Base-by-base conservation (phyloP, 805 yeast genomes). In the Zygosaccharomyces bisporus region DNA sequence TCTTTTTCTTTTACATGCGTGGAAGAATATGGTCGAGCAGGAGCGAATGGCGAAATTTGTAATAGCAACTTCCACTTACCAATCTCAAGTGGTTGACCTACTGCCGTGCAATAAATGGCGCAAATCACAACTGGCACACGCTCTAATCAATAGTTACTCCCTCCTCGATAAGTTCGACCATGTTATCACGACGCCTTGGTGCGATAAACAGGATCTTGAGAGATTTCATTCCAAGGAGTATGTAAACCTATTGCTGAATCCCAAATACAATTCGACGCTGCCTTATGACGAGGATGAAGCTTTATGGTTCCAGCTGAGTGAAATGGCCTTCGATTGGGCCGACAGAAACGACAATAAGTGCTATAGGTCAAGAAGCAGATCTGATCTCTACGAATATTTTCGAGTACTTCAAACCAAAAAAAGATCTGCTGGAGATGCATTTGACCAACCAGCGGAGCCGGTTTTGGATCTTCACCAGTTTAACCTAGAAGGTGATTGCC, bases 401-500 rank as follows among this genome's bases (percentile, higher is more conserved):
- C 40, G 46, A 34, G 30, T 29, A 14, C 5, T 18, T 7, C 17
- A 20, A 16, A n/a, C 20, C 18, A 45, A 32, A 29, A 50, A 44
- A 40, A 33, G 51, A 27, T 23, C 51, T 9, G 33, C 39, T 10
- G 43, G 42, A 4, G 48, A 44, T 12, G 45, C 43, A 13, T 45
- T 33, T 6, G 40, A 33, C 18, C n/a, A n/a, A 32, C 34, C 16
- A 41, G 32, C n/a, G 40, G 41, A 3, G 41, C 32, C 20, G 43
- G 44, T 50, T 12, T 53, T 50, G 13, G 45, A 47, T 7, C 44
- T 69, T 3, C 61, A 61, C 34, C 30, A 50, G 18, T 79, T 44
- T 56, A 86, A 86, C 0, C 60, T 84, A 4, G 60, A 61, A 12
- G 76, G 75, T 47, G 93, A 84, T 57, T 84, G 90, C 57, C 83